Conservation (phyloP, 176 grass and related monocot species). For the Aegilops bicornis region DNA sequence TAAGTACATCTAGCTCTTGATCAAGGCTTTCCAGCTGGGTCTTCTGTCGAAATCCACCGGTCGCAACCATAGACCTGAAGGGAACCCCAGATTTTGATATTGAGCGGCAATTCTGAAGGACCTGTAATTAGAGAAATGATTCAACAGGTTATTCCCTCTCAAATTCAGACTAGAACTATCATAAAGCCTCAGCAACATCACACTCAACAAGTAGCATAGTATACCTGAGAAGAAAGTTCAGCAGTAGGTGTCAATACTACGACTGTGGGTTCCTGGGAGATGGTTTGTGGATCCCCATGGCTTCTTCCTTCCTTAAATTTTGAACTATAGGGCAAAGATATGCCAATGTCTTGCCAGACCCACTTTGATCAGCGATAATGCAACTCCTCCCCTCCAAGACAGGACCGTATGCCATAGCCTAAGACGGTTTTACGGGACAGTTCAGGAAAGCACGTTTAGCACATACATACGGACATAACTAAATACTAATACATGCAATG, state of each 20-base stretch:
- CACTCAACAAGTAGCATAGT: constrained; percentile 12
- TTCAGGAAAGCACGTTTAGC: background rate
- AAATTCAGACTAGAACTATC: background rate
- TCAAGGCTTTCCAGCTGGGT: constrained; percentile 86
- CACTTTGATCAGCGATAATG: constrained; percentile 93
- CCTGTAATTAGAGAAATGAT: constrained; percentile 34
- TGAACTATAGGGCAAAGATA: constrained; percentile 85
- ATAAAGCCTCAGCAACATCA: background rate
- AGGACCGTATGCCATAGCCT: constrained; percentile 78
- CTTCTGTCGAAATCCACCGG: constrained; percentile 85
- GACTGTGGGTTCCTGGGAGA: constrained; percentile 66
- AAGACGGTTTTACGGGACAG: background rate
- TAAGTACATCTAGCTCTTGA: constrained; percentile 83
- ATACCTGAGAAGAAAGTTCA: constrained; percentile 87
- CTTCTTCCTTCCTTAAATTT: constrained; percentile 73
- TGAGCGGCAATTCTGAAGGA: constrained; percentile 79
- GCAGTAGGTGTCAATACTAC: constrained; percentile 82
- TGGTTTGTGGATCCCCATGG: constrained; percentile 52
- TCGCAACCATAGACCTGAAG: constrained; percentile 93
- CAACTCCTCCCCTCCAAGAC: constrained; percentile 87
- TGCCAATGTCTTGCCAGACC: constrained; percentile 89
- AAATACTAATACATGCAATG: background rate
- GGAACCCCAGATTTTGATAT: constrained; percentile 77
- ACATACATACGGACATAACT: background rate
- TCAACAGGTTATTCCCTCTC: background rate